Evolutionary conservation across 176 grass and related monocot genomes (phyloP).

Genomic region (Luzula sylvatica): DNA sequence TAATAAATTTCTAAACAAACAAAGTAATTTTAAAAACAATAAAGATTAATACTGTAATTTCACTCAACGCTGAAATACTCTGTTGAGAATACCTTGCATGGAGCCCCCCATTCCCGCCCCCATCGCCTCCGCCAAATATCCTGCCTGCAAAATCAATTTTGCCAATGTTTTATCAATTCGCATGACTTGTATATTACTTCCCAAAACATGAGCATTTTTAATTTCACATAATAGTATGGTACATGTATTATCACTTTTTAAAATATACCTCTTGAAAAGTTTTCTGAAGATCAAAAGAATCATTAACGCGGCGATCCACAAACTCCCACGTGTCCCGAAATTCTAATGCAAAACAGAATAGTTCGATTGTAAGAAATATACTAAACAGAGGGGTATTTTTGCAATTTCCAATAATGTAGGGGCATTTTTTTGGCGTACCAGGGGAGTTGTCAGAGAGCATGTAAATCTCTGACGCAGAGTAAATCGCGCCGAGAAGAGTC

Average conservation of each 20-base stretch:
- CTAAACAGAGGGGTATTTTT: not conserved
- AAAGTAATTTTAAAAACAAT: not conserved
- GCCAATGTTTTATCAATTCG: too few relatives aligned
- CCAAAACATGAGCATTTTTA: too few relatives aligned
- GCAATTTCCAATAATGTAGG: too few relatives aligned
- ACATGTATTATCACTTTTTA: not conserved
- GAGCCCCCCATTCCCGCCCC: conserved; percentile 63
- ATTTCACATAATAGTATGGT: too few relatives aligned
- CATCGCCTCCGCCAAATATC: conserved; percentile 64
- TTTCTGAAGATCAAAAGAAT: conserved; percentile 76
- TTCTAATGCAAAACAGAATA: conserved; percentile 25
- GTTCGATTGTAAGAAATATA: conserved; percentile 1
- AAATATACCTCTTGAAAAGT: conserved; percentile 67
- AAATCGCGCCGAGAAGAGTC: conserved; percentile 83
- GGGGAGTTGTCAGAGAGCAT: conserved; percentile 88
- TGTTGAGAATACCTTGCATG: conserved; percentile 54
- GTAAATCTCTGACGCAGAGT: conserved; percentile 97
- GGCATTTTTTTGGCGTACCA: conserved; percentile 26
- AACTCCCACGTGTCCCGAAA: conserved; percentile 85
- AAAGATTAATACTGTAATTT: not conserved
- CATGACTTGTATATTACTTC: too few relatives aligned
- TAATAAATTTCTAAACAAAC: conserved; percentile 1
- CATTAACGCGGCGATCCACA: conserved; percentile 52
- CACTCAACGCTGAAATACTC: conserved; percentile 49
- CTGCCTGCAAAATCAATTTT: conserved; percentile 37